Conservation (phyloP, 2,329 filamentous ascomycete genomes). For the Chaetomium strumarium region DNA sequence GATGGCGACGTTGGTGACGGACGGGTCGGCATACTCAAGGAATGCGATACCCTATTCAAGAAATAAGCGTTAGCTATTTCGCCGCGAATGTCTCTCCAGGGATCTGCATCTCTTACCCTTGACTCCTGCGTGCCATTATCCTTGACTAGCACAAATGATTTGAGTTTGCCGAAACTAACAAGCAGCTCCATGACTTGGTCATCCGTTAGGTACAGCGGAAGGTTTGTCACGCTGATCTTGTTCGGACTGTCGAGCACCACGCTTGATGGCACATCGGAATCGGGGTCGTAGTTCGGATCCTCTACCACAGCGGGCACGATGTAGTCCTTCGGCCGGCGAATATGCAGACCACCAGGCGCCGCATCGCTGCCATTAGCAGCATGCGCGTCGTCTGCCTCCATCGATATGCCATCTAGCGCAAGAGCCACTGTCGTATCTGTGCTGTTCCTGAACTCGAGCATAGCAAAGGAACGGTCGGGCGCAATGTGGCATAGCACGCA, state of each 20-base stretch:
- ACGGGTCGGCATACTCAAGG: conserved; percentile 82
- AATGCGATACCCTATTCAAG: conserved; percentile 79
- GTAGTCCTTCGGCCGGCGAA: conserved; percentile 91
- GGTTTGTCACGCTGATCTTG: conserved; percentile 89
- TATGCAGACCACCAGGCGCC: conserved; percentile 56
- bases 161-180: conserved; percentile 85
- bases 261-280: conserved; percentile 62
- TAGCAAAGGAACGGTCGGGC: conserved; percentile 70
- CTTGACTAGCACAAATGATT: conserved; percentile 85
- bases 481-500: conserved; percentile 80
- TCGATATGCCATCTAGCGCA: conserved; percentile 81
- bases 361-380: conserved; percentile 49
- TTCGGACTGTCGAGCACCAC: conserved; percentile 86
- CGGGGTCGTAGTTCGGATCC: conserved; percentile 63
- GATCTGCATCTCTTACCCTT: conserved; percentile 52
- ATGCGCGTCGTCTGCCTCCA: conserved; percentile 65
- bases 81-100: neutral
- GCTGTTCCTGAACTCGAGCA: conserved; percentile 84
- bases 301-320: conserved; percentile 79
- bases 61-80: conserved; percentile 27
- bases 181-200: conserved; percentile 89
- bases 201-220: conserved; percentile 81
- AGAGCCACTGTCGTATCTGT: conserved; percentile 87
- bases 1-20: conserved; percentile 75
- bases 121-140: conserved; percentile 82